Evolutionary conservation across 495 filamentous ascomycete species (phyloP).

Genomic region (Aspergillus nanangensis): DNA sequence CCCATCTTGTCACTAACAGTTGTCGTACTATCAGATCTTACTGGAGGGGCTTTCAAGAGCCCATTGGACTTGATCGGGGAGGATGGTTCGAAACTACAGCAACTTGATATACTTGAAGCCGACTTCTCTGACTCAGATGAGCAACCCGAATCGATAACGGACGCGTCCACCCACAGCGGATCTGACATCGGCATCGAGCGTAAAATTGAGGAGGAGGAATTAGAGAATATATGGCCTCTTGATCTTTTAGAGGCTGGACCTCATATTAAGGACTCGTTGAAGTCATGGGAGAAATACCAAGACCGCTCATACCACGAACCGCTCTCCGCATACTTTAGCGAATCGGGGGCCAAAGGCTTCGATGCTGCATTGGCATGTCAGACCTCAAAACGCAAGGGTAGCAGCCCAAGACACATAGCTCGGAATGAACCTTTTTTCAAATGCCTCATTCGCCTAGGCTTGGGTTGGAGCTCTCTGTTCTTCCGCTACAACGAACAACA

Average conservation of each 20-base stretch:
- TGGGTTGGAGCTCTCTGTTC: constrained; percentile 77
- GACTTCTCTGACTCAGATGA: constrained; percentile 14
- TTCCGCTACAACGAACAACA: constrained; percentile 63
- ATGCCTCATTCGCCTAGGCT: constrained; percentile 64
- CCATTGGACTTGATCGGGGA: constrained; percentile 17
- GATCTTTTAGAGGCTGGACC: constrained; percentile 13
- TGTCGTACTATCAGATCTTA: constrained; percentile 20
- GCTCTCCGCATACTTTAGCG: constrained; percentile 64
- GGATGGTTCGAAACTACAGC: constrained; percentile 22
- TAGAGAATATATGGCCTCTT: constrained; percentile 54
- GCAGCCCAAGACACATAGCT: no score
- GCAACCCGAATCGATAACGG: constrained; percentile 19
- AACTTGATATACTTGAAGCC: constrained; percentile 27
- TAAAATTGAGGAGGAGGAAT: constrained; percentile 14
- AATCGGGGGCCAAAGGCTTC: constrained; percentile 68
- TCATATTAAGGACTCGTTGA: constrained; percentile 35
- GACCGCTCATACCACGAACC: constrained; percentile 36
- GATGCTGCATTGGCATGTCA: constrained; percentile 57
- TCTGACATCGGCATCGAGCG: constrained; percentile 9
- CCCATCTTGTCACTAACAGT: neutral
- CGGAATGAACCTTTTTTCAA: constrained; percentile 48
- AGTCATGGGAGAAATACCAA: constrained; percentile 71
- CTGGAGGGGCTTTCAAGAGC: constrained; percentile 21
- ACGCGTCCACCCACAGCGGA: constrained; percentile 27
- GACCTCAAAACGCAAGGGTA: no score